These are phyloP conservation scores for Talaromyces adpressus DNA, from an alignment of 495 filamentous ascomycete genomes.

Conservation along the genomic window DNA sequence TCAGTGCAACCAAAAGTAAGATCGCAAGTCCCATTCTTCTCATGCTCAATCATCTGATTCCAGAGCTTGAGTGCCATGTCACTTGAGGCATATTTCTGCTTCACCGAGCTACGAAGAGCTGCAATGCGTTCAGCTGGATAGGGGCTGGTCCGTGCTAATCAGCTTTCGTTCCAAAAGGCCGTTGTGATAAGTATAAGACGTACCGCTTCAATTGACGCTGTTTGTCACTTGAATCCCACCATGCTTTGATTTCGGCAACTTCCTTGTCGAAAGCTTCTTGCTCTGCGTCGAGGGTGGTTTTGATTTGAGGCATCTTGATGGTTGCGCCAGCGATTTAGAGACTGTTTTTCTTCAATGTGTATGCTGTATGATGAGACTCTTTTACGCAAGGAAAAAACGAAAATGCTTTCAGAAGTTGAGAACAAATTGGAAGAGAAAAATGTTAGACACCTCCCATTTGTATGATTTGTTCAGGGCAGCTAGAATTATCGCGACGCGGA, in stretches of 20 bases:
- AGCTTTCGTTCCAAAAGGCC: not conserved
- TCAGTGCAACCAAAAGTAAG: not conserved
- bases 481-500: not conserved
- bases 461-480: not conserved
- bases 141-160: not conserved
- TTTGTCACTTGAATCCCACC: not conserved
- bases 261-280: conserved; percentile 1
- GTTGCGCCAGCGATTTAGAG: too few relatives aligned
- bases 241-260: not conserved
- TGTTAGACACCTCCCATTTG: not conserved
- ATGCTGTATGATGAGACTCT: not conserved
- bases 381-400: not conserved
- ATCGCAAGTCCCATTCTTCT: not conserved
- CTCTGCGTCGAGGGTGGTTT: not conserved
- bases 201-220: not conserved
- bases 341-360: too few relatives aligned
- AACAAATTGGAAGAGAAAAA: not conserved
- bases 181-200: not conserved
- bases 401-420: not conserved
- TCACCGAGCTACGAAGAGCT: not conserved
- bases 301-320: not conserved
- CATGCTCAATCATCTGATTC: not conserved
- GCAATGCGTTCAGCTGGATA: not conserved
- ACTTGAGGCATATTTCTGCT: not conserved
- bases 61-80: not conserved